Percentiles rank a stretch among this genome's conserved stretches.
Evolutionary conservation across 257 asterid species (phyloP).

Genomic region (Fraxinus americana): DNA sequence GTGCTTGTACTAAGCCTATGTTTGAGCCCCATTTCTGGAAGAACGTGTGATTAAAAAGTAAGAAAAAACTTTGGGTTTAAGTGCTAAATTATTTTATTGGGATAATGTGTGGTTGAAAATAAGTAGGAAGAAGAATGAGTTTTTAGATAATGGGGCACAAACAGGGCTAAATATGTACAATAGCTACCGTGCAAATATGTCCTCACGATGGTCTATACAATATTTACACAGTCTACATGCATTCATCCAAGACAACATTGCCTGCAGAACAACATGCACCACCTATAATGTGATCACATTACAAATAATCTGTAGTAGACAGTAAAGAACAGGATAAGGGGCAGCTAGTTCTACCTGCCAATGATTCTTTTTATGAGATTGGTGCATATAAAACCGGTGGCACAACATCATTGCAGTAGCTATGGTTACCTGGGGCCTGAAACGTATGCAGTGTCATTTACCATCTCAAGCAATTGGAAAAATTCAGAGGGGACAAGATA

Average conservation of each 20-base stretch:
- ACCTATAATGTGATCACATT: slow-evolving; percentile 6
- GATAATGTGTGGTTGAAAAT: too few relatives aligned
- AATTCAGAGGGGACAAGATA: background rate
- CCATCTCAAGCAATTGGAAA: slow-evolving; percentile 9
- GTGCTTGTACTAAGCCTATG: background rate
- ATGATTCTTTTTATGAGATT: slow-evolving; percentile 64
- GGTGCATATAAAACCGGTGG: slow-evolving; percentile 67
- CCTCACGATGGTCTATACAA: background rate
- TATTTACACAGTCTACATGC: background rate
- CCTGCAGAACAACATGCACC: background rate
- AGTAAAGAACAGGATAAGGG: slow-evolving; percentile 11
- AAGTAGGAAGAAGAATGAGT: too few relatives aligned
- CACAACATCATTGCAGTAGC: slow-evolving; percentile 58
- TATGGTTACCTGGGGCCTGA: slow-evolving; percentile 65
- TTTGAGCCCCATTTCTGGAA: too few relatives aligned
- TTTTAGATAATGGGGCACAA: too few relatives aligned
- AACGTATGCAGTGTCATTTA: slow-evolving; percentile 31
- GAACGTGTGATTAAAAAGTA: too few relatives aligned
- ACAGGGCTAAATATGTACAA: background rate
- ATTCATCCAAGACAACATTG: slow-evolving; percentile 10
- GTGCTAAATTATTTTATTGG: too few relatives aligned
- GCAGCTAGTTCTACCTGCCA: slow-evolving; percentile 54
- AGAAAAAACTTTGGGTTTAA: too few relatives aligned
- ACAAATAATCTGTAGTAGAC: slow-evolving; percentile 5
- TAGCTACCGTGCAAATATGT: background rate